A percentile compares a stretch with the other conserved stretches of the same genome.
These are phyloP conservation scores for Ogataea glucozyma DNA, from an alignment of 805 yeast species.

Conservation along the genomic window DNA sequence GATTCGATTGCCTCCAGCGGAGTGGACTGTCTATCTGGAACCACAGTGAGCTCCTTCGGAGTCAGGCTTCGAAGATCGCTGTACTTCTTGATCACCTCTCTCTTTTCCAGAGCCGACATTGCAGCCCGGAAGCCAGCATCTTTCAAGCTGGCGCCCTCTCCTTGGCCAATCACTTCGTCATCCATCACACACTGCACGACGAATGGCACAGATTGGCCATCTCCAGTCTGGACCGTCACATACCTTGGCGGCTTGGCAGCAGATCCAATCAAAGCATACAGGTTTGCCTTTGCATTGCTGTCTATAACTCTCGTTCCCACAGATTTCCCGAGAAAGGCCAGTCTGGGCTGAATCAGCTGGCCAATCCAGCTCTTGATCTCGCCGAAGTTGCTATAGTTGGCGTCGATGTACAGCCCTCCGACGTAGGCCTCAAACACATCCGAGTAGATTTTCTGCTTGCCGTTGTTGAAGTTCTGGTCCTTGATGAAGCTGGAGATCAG, in stretches of 20 bases:
- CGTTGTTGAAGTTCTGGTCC: slow-evolving; percentile 44
- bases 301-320: slow-evolving; percentile 44
- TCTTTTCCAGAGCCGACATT: slow-evolving; percentile 66
- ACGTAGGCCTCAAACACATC: slow-evolving; percentile 94
- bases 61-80: slow-evolving; percentile 54
- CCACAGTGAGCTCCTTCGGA: slow-evolving; percentile 39
- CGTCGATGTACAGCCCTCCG: slow-evolving; percentile 75
- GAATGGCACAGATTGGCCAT: slow-evolving; percentile 53
- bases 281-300: slow-evolving; percentile 70
- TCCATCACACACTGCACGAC: slow-evolving; percentile 67
- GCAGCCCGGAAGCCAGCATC: slow-evolving; percentile 89
- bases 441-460: slow-evolving; percentile 72
- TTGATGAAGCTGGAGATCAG: slow-evolving; percentile 46
- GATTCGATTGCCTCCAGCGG: neutral
- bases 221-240: slow-evolving; percentile 45
- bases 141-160: slow-evolving; percentile 66
- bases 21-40: slow-evolving; percentile 11
- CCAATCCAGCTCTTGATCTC: slow-evolving; percentile 59
- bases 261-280: slow-evolving; percentile 79
- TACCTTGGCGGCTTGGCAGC: slow-evolving; percentile 67
- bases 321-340: slow-evolving; percentile 20
- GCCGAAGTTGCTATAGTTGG: slow-evolving; percentile 44
- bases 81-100: slow-evolving; percentile 61
- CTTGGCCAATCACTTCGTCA: slow-evolving; percentile 68
- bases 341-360: slow-evolving; percentile 49